Base-by-base conservation (phyloP, 2,329 filamentous ascomycete species). In the Talaromyces sp. region DNA sequence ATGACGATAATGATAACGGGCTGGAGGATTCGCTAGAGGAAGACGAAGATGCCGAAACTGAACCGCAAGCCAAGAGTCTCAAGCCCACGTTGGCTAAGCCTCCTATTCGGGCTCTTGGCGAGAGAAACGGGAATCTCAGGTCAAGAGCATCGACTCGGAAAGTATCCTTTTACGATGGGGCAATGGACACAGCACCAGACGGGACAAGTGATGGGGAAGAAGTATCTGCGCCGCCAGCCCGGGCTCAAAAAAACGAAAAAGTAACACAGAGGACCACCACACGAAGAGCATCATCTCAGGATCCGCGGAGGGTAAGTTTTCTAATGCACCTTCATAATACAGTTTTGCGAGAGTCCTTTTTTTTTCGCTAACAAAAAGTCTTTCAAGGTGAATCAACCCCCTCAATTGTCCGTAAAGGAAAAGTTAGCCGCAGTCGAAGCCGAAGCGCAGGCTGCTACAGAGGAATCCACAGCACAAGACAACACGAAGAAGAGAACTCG, bases 361-460 rank as follows among this genome's bases (percentile, higher is more conserved):
- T 56, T 56, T 31, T 14, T 6, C 8, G 33, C n/a, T 59, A 30
- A 36, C 18, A 40, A 30, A 5, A 16, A 2, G 5, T 40, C 4
- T 12, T 63, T 64, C 23, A 23, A 65, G 63, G 65, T 64, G 31
- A 42, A 57, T 16, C 61, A 58, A 7, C 66, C 69, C 47, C 62
- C 68, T 5, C 68, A 66, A n/a, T 65, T 75, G 60, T 78, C 74
- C 36, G 68, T 81, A 5, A 61, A 73, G 5, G 75, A 81, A 63
- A 81, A 79, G 63, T 72, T 81, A 9, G 77, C 76, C 12, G 72
- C 70, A 1, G 76, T 73, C 4, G 75, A 80, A 65, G 72, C 73
- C 23, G 78, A 81, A 65, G 79, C 79, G 27, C 70, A 73, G 42
- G 73, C 71, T 36, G 76, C 75, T 9, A 53, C 56, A 18, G 59